Evolutionary conservation across 768 basidiomycete genomes (phyloP).

Genomic region (Calocybe indica): DNA sequence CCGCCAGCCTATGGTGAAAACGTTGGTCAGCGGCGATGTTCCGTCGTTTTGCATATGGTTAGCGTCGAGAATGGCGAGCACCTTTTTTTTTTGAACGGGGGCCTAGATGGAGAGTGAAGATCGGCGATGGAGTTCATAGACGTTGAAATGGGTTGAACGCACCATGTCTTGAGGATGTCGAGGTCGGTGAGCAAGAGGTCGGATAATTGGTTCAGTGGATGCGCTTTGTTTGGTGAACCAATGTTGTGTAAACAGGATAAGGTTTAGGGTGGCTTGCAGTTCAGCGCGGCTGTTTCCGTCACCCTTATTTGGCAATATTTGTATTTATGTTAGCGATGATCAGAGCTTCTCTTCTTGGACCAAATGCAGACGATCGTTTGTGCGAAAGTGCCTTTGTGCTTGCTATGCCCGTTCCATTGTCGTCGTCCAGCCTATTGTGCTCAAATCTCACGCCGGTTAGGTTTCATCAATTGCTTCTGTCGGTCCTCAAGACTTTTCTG

Average conservation of each 20-base stretch:
- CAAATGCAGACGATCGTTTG: slow-evolving; percentile 15
- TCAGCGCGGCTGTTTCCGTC: slow-evolving; percentile 27
- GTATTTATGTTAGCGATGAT: no score
- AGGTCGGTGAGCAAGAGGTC: slow-evolving; percentile 44
- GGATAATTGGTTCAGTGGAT: slow-evolving; percentile 11
- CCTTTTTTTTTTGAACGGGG: slow-evolving; percentile 55
- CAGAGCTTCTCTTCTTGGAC: not conserved
- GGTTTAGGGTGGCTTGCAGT: slow-evolving; percentile 52
- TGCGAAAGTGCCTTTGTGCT: slow-evolving; percentile 22
- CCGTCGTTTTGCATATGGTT: not conserved
- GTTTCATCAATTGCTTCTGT: no score
- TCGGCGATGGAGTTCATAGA: slow-evolving; percentile 1
- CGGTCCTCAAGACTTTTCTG: no score
- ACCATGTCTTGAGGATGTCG: slow-evolving; percentile 71
- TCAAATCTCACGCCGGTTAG: no score
- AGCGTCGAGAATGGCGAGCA: slow-evolving; percentile 14
- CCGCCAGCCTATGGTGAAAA: slow-evolving; percentile 45
- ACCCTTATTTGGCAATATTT: not conserved
- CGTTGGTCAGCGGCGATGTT: slow-evolving; percentile 1
- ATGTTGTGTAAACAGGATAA: slow-evolving; percentile 44
- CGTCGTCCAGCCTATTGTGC: not conserved
- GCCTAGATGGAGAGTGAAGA: slow-evolving; percentile 28
- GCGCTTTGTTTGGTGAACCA: slow-evolving; percentile 29
- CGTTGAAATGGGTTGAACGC: slow-evolving; percentile 16
- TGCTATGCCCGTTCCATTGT: slow-evolving; percentile 23